phyloP scores from a whole-genome alignment of 495 filamentous ascomycete species.

The Extremus antarcticus region DNA sequence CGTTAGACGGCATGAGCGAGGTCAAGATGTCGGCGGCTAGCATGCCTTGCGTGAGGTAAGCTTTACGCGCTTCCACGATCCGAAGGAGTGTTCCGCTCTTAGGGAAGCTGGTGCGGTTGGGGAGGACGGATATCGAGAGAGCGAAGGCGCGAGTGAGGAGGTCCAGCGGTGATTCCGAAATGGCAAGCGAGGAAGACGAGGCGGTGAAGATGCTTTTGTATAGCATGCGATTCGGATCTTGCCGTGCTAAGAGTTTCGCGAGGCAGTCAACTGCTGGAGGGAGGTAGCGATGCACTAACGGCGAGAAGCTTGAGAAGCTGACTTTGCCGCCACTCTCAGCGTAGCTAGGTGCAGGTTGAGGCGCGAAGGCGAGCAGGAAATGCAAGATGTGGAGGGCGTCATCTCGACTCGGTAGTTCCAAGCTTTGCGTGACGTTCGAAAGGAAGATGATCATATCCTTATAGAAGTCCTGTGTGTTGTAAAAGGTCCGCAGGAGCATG shows the following conservation, averaged over 20 bases:
- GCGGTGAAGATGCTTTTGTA: conserved; percentile 70
- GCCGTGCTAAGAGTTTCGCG: conserved; percentile 83
- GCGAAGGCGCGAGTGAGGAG: conserved; percentile 82
- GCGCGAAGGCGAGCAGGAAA: conserved; percentile 84
- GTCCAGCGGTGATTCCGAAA: conserved; percentile 46
- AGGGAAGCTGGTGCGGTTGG: conserved; percentile 41
- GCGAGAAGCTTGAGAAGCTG: conserved; percentile 67
- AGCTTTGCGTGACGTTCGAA: conserved; percentile 70
- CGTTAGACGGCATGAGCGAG: conserved; percentile 47
- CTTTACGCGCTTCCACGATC: conserved; percentile 69
- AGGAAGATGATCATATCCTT: conserved; percentile 85
- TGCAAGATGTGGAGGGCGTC: conserved; percentile 79
- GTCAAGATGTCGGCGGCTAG: conserved; percentile 83
- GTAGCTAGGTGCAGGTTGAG: conserved; percentile 49
- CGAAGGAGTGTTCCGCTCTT: conserved; percentile 31
- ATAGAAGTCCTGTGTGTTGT: conserved; percentile 87
- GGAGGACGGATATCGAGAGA: conserved; percentile 74
- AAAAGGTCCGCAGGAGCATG: conserved; percentile 65
- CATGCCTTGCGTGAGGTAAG: conserved; percentile 81
- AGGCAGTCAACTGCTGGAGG: conserved; percentile 80
- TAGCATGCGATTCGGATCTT: conserved; percentile 80
- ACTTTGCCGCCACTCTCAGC: conserved; percentile 10
- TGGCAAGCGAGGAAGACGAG: conserved; percentile 38
- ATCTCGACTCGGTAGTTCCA: conserved; percentile 77
- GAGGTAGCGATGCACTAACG: conserved; percentile 73